These are phyloP conservation scores for Fusarium bactridioides DNA, from an alignment of 2,329 filamentous ascomycete species.

Conservation along the genomic window DNA sequence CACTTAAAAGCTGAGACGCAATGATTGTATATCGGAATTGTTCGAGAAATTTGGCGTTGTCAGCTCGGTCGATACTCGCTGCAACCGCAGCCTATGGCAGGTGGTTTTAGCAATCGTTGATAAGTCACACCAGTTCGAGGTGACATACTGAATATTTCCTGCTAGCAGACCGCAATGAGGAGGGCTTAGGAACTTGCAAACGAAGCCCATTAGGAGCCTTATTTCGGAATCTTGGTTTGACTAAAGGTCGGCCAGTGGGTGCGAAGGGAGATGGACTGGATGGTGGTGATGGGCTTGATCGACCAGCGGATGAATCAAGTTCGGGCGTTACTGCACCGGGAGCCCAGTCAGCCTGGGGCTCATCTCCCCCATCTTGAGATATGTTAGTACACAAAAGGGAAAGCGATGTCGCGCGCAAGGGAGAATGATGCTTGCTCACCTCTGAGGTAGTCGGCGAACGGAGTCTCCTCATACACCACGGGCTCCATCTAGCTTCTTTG, in stretches of 20 bases:
- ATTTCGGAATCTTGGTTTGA: conserved; percentile 62
- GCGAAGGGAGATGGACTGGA: conserved; percentile 62
- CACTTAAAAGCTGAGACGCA: conserved; percentile 86
- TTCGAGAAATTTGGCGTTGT: conserved; percentile 87
- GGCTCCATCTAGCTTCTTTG: conserved; percentile 71
- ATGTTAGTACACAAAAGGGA: conserved; percentile 7
- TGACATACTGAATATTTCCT: conserved; percentile 61
- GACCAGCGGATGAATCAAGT: conserved; percentile 41
- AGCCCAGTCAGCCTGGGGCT: conserved; percentile 57
- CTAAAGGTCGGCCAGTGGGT: conserved; percentile 62
- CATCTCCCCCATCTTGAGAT: conserved; percentile 56
- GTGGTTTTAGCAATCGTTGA: conserved; percentile 4
- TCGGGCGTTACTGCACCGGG: conserved; percentile 50
- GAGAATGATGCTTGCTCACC: conserved; percentile 59
- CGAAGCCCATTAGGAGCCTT: conserved; percentile 55
- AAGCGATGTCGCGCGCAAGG: background rate
- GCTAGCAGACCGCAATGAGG: conserved; percentile 55
- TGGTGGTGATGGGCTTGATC: conserved; percentile 55
- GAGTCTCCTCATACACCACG: conserved; percentile 85
- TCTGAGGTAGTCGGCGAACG: conserved; percentile 88
- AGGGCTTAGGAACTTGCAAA: conserved; percentile 50
- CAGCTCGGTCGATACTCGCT: conserved; percentile 75
- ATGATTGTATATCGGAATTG: conserved; percentile 94
- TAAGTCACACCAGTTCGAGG: background rate
- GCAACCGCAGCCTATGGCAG: conserved; percentile 69